These are phyloP conservation scores for Zalaria obscura DNA, from an alignment of 2,329 filamentous ascomycete species.

Conservation along the genomic window DNA sequence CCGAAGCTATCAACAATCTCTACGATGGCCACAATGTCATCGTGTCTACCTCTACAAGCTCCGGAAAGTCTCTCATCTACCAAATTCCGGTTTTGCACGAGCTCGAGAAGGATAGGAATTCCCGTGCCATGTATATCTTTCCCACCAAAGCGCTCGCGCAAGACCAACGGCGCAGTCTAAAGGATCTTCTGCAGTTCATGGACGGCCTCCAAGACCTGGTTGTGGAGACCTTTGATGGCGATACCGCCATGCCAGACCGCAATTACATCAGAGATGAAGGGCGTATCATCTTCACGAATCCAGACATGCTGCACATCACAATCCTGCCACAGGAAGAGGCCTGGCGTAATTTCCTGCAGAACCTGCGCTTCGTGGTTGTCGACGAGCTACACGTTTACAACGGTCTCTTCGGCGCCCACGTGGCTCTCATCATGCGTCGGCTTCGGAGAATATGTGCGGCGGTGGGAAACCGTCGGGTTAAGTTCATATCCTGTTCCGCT, in stretches of 20 bases:
- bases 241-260: conserved; percentile 70
- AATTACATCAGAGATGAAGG: conserved; percentile 75
- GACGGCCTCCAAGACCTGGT: conserved; percentile 58
- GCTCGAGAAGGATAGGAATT: conserved; percentile 61
- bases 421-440: conserved; percentile 87
- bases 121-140: conserved; percentile 93
- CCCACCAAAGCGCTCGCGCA: conserved; percentile 94
- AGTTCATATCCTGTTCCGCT: conserved; percentile 90
- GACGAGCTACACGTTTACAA: conserved; percentile 91
- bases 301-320: conserved; percentile 92
- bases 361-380: conserved; percentile 76
- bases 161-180: conserved; percentile 79
- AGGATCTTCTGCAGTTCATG: conserved; percentile 72
- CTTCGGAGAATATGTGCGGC: conserved; percentile 78
- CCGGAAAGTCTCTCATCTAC: conserved; percentile 95
- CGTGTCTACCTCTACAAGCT: conserved; percentile 87
- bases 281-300: conserved; percentile 91
- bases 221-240: conserved; percentile 91
- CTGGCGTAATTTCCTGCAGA: conserved; percentile 80
- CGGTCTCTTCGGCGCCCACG: conserved; percentile 82
- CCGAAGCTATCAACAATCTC: conserved; percentile 82
- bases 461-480: conserved; percentile 70
- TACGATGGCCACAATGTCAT: conserved; percentile 76
- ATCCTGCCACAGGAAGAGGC: conserved; percentile 83
- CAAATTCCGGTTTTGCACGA: conserved; percentile 84